Base-by-base conservation (phyloP, 2,329 filamentous ascomycete species). In the Aspergillus arachidicola region DNA sequence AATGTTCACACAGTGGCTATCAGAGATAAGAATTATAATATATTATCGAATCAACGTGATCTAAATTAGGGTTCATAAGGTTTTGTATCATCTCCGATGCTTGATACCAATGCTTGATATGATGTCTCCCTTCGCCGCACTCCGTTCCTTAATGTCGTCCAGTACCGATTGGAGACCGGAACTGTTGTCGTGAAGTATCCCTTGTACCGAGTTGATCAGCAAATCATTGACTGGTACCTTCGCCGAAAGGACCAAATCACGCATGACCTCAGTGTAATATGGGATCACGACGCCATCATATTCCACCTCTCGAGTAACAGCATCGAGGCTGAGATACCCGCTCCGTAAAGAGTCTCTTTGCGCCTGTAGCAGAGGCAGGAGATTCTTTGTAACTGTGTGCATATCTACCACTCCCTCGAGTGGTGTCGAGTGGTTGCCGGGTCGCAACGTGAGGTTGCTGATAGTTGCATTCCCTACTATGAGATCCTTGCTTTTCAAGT, bases 381-480 rank as follows among this genome's bases (percentile, higher is more conserved):
- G 53, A 32, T 71, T 69, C 7, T 45, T 21, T 16, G 70, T 43
- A 12, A 69, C 53, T 11, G 57, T 61, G 3, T 45, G 45, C 14
- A 71, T 28, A 28, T 70, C 68, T 11, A 72, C 38, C 9, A 65
- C 46, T 6, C 70, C 70, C 36, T 54, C 56, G 28, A 72, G 48
- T 1, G 69, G 64, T 28, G 67, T 65, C 23, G 60, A 64, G 43
- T 72, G 71, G 45, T 72, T 66, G 2, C 70, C 70, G 9, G 70
- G 69, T 30, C 48, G 54, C 1, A 72, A 56, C 1, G 57, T 63
- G 21, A 72, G 64, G 14, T 67, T 63, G 3, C 60, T 50, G 11
- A 72, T 21, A 1, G 64, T 68, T 6, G 60, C 69, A 16, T 70
- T 66, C 5, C 69, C 70, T 23, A 72, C 62, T 2, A 60, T n/a